Evolutionary conservation across 2,329 filamentous ascomycete species (phyloP), one percentile per base, ranked within the genome.

Genomic region (Gaeumannomyces sp.): DNA sequence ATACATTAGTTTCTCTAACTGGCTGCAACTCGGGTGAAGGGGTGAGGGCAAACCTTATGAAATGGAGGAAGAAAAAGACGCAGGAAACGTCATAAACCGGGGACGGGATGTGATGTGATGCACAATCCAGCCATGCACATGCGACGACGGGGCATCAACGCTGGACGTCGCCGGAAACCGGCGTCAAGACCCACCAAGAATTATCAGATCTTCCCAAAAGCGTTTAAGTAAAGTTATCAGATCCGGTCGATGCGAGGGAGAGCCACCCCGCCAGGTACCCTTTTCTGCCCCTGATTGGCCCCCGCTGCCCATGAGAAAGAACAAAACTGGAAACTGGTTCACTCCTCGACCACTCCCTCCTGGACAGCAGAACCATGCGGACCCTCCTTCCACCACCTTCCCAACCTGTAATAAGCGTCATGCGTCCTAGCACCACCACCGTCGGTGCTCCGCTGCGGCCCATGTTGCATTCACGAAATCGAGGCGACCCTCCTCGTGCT

Each of bases 221-320:
- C 64, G 68, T 71, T 67, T 67, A 59, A 69, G 62, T 72, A 72
- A 70, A 71, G 72, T 74, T 74, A 74, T 74, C 73, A 69, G 73
- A 74, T 74, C 73, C 72, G 72, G 45, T 57, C 61, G 58, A 38
- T n/a, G 22, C 7, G 45, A 10, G 22, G 2, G 38, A 19, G 14
- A 19, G 38, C 16, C 38, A 16, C 13, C 45, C 45, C 45, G n/a
- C 22, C 45, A 53, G 19, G 4, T 2, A 3, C 45, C n/a, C 45
- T 1, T 53, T 10, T 4, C 2, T 53, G 14, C 22, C 45, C 45
- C 45, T 53, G 45, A 53, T 53, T 53, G 45, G 45, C 45, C 22
- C 45, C 45, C 45, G 19, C 19, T n/a, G 22, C 45, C 22, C 22
- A 11, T n/a, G 45, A 25, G 25, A 25, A 53, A n/a, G 11, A 53